These are phyloP conservation scores for Dacryopinax primogenitus DNA, from an alignment of 768 basidiomycete species.

Conservation along the genomic window DNA sequence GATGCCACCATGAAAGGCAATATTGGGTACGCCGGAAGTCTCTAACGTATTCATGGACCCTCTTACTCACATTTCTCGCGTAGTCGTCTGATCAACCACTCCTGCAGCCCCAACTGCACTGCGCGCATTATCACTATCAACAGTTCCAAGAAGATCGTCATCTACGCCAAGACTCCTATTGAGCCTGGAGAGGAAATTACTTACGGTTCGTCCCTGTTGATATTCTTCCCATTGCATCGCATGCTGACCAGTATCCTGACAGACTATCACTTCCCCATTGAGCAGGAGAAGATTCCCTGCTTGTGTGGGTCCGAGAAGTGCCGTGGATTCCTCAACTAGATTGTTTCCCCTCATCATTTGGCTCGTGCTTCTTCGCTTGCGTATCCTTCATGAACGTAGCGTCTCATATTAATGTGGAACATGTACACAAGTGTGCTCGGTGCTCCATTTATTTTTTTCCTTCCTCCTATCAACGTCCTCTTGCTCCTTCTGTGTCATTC, in stretches of 20 bases:
- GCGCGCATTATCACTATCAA: constrained; percentile 41
- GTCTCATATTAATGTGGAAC: not conserved
- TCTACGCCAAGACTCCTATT: constrained; percentile 94
- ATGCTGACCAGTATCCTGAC: constrained; percentile 11
- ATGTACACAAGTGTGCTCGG: not conserved
- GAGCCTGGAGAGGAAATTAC: constrained; percentile 97
- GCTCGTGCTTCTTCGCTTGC: not conserved
- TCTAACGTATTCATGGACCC: constrained; percentile 10
- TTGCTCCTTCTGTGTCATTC: not conserved
- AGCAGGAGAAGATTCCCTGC: constrained; percentile 94
- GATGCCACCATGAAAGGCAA: constrained; percentile 99
- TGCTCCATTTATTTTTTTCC: not conserved
- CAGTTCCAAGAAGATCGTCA: constrained; percentile 95
- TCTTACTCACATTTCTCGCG: constrained; percentile 13
- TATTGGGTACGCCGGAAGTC: constrained; percentile 59
- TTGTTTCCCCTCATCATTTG: not conserved
- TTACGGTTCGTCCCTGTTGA: constrained; percentile 52
- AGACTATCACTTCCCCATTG: constrained; percentile 99
- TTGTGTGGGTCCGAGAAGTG: constrained; percentile 82
- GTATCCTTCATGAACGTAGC: not conserved
- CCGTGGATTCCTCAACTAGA: constrained; percentile 89
- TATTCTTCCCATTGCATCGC: not conserved
- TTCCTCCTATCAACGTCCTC: not conserved
- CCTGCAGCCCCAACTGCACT: constrained; percentile 68
- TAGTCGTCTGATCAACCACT: constrained; percentile 96